phyloP scores from a whole-genome alignment of 176 grass and related monocot genomes.

The Saccharum spontaneum region DNA sequence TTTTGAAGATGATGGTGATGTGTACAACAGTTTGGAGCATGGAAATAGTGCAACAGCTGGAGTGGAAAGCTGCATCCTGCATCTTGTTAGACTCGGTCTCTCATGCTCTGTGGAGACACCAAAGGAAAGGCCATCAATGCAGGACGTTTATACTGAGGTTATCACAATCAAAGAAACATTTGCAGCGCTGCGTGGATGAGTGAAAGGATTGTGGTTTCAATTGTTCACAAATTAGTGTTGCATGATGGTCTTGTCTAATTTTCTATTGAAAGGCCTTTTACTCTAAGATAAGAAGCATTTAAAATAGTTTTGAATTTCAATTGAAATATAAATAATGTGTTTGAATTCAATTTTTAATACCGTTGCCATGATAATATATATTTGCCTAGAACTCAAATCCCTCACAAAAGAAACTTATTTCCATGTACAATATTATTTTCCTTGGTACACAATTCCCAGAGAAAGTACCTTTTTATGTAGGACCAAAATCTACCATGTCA shows the following conservation, averaged over 20 bases:
- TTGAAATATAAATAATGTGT: too few relatives aligned
- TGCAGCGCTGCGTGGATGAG: constrained; percentile 3
- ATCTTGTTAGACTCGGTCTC: constrained; percentile 46
- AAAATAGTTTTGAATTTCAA: neutral
- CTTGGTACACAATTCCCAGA: too few relatives aligned
- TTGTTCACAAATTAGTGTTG: neutral
- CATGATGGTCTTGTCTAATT: neutral
- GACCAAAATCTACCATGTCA: too few relatives aligned
- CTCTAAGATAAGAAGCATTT: neutral
- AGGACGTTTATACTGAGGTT: constrained; percentile 39
- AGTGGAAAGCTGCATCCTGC: constrained; percentile 12
- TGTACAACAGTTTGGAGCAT: neutral
- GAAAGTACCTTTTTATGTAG: too few relatives aligned
- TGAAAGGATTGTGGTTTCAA: neutral
- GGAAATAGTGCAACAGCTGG: neutral
- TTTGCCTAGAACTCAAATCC: too few relatives aligned
- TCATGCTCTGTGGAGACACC: constrained; percentile 37
- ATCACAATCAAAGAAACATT: constrained; percentile 19
- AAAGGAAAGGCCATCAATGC: constrained; percentile 46
- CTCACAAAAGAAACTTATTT: too few relatives aligned
- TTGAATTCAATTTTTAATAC: too few relatives aligned
- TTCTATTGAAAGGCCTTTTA: neutral
- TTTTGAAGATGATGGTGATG: neutral
- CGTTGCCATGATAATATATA: too few relatives aligned
- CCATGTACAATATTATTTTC: too few relatives aligned